Evolutionary conservation across 768 basidiomycete genomes (phyloP).

Genomic region (Hericium erinaceus): DNA sequence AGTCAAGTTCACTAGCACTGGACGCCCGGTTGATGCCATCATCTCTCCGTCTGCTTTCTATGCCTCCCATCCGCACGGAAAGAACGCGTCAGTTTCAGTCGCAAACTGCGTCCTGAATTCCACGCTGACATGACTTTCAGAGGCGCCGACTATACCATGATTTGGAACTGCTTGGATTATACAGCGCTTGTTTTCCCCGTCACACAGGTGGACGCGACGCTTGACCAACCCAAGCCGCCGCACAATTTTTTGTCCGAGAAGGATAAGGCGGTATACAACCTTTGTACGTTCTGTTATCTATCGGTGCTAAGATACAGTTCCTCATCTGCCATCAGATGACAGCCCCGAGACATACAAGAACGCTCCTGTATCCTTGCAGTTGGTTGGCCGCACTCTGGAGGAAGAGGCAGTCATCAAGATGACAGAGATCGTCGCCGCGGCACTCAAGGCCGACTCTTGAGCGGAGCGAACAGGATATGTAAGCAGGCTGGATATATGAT

Average conservation of each 20-base stretch:
- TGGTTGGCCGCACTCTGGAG: slow-evolving; percentile 37
- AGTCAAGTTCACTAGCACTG: slow-evolving; percentile 31
- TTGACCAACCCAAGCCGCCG: slow-evolving; percentile 27
- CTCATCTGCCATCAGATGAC: slow-evolving; percentile 3
- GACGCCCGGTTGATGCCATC: slow-evolving; percentile 43
- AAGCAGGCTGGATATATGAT: no score
- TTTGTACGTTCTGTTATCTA: slow-evolving; percentile 28
- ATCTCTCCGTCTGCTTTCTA: slow-evolving; percentile 36
- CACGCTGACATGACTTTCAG: slow-evolving; percentile 14
- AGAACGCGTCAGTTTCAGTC: slow-evolving; percentile 25
- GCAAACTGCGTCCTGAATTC: background rate
- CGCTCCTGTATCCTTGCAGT: slow-evolving; percentile 39
- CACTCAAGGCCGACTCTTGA: slow-evolving; percentile 20
- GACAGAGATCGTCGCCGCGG: slow-evolving; percentile 34
- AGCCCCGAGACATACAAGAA: slow-evolving; percentile 28
- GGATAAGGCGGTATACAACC: slow-evolving; percentile 35
- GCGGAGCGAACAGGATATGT: background rate
- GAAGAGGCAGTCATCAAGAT: slow-evolving; percentile 45
- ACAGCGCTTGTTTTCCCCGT: slow-evolving; percentile 37
- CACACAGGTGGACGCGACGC: slow-evolving; percentile 31
- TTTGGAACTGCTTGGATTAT: slow-evolving; percentile 42
- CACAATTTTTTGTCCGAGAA: slow-evolving; percentile 32
- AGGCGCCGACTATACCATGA: slow-evolving; percentile 34
- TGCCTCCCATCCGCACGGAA: slow-evolving; percentile 36
- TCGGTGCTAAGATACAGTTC: background rate